Conservation (phyloP, 768 basidiomycete species). For the Lenzites betulinus region DNA sequence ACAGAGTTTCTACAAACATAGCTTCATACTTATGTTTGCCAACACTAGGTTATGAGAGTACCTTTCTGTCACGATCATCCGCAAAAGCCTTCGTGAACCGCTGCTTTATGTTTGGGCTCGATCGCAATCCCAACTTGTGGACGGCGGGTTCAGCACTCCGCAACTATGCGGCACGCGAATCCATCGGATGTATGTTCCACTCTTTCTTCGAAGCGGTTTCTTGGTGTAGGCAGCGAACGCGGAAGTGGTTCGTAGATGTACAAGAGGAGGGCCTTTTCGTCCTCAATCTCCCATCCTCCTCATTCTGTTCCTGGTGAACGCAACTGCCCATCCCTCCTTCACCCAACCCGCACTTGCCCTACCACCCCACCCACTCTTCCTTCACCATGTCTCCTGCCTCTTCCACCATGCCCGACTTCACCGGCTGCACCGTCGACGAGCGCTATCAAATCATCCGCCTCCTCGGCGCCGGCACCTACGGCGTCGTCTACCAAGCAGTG, state of each 20-base stretch:
- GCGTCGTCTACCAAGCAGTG: constrained; percentile 87
- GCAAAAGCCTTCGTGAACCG: neutral
- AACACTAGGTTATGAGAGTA: too few relatives aligned
- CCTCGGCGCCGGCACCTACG: constrained; percentile 95
- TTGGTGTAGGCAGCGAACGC: neutral
- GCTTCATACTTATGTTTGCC: too few relatives aligned
- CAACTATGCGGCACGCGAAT: neutral
- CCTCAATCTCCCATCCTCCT: constrained; percentile 2
- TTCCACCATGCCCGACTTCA: constrained; percentile 22
- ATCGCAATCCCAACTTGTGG: neutral
- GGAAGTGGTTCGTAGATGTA: neutral
- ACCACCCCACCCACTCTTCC: neutral
- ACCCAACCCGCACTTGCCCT: constrained; percentile 1
- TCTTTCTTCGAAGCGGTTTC: neutral
- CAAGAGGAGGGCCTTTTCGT: constrained; percentile 4
- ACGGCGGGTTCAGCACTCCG: neutral
- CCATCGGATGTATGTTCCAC: neutral
- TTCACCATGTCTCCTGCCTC: constrained; percentile 19
- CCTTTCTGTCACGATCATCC: too few relatives aligned
- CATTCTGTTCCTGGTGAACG: constrained; percentile 17
- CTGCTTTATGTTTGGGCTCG: neutral
- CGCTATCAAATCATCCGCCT: constrained; percentile 70
- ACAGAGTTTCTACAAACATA: too few relatives aligned
- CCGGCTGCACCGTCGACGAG: constrained; percentile 61
- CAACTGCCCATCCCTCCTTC: constrained; percentile 2